phyloP scores from a whole-genome alignment of 176 grass and related monocot species.

The Bromus sterilis region DNA sequence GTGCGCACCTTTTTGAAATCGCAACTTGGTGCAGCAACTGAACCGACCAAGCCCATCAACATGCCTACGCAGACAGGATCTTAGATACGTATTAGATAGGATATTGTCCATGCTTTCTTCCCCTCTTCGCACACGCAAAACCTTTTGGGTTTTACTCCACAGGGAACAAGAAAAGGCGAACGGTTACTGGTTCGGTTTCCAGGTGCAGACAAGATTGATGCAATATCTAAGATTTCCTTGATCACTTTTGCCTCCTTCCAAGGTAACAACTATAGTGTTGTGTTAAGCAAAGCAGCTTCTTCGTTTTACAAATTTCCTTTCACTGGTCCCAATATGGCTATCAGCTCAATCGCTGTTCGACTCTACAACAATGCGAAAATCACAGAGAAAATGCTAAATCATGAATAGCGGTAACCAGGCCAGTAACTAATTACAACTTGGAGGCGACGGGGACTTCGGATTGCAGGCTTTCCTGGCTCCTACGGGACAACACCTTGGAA shows the following conservation, averaged over 20 bases:
- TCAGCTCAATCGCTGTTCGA: conserved; percentile 1
- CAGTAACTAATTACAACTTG: conserved; percentile 3
- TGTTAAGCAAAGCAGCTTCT: no score
- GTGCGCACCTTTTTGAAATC: background rate
- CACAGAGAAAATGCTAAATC: conserved; percentile 4
- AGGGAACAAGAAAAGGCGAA: background rate
- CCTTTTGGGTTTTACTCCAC: background rate
- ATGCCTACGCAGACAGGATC: background rate
- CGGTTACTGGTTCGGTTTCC: background rate
- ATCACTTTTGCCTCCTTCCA: conserved; percentile 8
- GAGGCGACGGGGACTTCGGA: conserved; percentile 36
- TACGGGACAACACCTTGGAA: conserved; percentile 35
- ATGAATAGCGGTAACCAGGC: background rate
- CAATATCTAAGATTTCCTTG: conserved; percentile 22
- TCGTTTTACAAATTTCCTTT: conserved; percentile 20
- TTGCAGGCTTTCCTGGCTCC: conserved; percentile 32
- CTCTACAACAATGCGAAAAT: background rate
- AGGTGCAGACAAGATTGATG: conserved; percentile 2
- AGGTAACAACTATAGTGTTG: no score
- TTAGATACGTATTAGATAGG: background rate
- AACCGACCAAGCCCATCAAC: background rate
- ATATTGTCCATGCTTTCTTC: background rate
- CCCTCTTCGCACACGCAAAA: background rate
- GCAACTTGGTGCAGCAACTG: conserved; percentile 12
- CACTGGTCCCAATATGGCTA: background rate